These are phyloP conservation scores for Yamadazyma epiphylla DNA, from an alignment of 1,139 yeast species.

Conservation along the genomic window DNA sequence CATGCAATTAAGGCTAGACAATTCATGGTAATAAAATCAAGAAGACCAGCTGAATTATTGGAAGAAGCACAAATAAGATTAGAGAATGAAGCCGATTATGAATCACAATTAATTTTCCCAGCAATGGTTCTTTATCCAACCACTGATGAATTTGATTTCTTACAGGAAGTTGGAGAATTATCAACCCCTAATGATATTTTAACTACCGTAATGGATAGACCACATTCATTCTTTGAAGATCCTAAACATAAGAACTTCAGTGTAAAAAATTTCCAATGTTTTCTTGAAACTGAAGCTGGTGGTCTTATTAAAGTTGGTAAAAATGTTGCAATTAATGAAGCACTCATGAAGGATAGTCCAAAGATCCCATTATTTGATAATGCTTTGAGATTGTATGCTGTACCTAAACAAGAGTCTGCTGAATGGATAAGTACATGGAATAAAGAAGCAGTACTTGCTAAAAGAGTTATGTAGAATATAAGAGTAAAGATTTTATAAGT, in stretches of 20 bases:
- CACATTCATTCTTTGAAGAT: conserved; percentile 67
- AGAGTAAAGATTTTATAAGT: not conserved
- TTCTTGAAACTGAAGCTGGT: conserved; percentile 77
- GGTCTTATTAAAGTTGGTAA: conserved; percentile 86
- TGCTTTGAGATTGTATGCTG: conserved; percentile 68
- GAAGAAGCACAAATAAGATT: conserved; percentile 49
- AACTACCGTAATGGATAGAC: conserved; percentile 56
- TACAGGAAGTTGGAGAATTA: conserved; percentile 71
- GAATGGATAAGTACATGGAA: conserved; percentile 68
- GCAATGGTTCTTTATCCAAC: conserved; percentile 81
- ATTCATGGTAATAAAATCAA: conserved; percentile 44
- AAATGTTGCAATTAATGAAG: conserved; percentile 62
- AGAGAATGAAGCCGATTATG: conserved; percentile 69
- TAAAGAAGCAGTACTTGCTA: conserved; percentile 59
- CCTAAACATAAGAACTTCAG: conserved; percentile 60
- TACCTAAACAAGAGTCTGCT: conserved; percentile 66
- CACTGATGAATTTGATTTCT: conserved; percentile 77
- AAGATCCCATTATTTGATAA: conserved; percentile 76
- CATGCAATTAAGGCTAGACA: conserved; percentile 58
- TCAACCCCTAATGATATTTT: conserved; percentile 59
- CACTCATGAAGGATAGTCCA: conserved; percentile 60
- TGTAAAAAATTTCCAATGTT: conserved; percentile 61
- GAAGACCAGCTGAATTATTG: conserved; percentile 47
- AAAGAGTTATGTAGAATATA: conserved; percentile 14
- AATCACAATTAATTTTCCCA: conserved; percentile 77